Conservation (phyloP, 2,329 filamentous ascomycete genomes). For the Aspergillus felis region DNA sequence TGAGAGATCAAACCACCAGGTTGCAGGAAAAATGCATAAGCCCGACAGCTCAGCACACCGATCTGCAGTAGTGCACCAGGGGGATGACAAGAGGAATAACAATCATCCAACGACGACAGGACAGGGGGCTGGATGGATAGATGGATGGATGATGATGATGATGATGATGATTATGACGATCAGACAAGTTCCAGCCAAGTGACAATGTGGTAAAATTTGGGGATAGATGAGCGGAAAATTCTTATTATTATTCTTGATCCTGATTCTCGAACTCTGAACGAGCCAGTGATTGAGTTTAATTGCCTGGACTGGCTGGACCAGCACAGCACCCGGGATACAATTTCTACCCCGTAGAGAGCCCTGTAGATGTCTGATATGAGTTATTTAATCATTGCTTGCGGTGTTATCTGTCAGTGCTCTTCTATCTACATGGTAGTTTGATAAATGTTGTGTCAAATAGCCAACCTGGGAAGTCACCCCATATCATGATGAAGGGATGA, state of each 20-base stretch:
- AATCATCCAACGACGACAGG: constrained; percentile 1
- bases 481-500: not conserved
- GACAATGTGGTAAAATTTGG: not conserved
- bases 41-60: constrained; percentile 22
- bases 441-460: not conserved
- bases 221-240: not conserved
- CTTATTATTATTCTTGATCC: not conserved
- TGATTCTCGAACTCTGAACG: not conserved
- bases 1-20: not conserved
- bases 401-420: not conserved
- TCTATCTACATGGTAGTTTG: not conserved
- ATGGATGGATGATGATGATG: not conserved
- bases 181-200: not conserved
- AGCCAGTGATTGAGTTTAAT: not conserved
- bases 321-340: not conserved
- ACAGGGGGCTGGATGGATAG: constrained; percentile 1
- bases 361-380: not conserved
- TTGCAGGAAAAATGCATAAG: constrained; percentile 17
- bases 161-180: not conserved
- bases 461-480: not conserved
- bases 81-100: constrained; percentile 5
- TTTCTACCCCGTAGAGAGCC: not conserved
- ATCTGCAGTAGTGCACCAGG: constrained; percentile 12
- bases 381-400: not conserved
- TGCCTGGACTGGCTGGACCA: not conserved